Base-by-base conservation (phyloP, 176 grass and related monocot species). In the Carex littledalei region DNA sequence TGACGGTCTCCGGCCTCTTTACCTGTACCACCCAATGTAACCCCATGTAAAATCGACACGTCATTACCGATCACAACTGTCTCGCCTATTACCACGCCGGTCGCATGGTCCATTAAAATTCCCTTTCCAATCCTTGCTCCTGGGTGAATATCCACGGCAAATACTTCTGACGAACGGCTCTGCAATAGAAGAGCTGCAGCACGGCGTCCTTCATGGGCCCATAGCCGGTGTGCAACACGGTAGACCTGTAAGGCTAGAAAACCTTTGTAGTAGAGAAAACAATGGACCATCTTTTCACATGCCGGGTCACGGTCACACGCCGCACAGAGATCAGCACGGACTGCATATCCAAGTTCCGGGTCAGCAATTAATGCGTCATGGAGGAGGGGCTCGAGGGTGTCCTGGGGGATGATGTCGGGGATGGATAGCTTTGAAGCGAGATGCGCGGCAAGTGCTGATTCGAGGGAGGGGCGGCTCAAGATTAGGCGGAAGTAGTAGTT, bases 241-340 rank as follows among this genome's bases (percentile, higher is more conserved):
- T 99, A 89, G 8, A 84, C 88, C 76, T 99, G 96, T 70, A 99
- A 81, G 14, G 96, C 93, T 14, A 99, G 84, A 87, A 99, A 99
- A 5, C 96, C 96, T 84, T 99, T 99, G 93, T 94, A 95, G 88
- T 95, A 94, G 60, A 99, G 89, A 85, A 99, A 98, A 88, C 93
- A 98, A 83, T 98, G 96, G 1, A 92, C 88, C 93, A 95, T 98
- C 77, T 90, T 90, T n/a, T 18, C 86, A 87, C 96, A 98, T 17
- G 96, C 96, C 31, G 93, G 85, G 81, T 98, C 96, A 70, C 93
- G 91, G 89, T 98, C 85, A 21, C 83, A 63, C 74, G 75, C 93
- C 0, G 91, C 93, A 2, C 59, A 79, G 35, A 98, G 89, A 83
- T 98, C 96, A 15, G 90, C 91, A 22, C 96, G 89, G 78, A 85